Evolutionary conservation across 2,329 filamentous ascomycete species (phyloP).

Genomic region (Aureobasidium sp.): DNA sequence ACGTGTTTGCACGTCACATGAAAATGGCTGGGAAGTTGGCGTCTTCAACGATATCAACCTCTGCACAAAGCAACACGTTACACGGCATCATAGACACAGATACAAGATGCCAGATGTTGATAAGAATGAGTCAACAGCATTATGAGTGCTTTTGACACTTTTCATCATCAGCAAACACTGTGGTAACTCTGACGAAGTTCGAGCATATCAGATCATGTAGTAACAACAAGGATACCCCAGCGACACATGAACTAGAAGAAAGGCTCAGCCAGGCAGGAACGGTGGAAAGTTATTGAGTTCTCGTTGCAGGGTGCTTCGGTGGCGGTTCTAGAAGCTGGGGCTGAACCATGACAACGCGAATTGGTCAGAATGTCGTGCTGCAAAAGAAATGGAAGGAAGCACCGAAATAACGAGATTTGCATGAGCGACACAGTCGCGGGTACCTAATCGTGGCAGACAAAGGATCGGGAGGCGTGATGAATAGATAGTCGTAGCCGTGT

Average conservation of each 20-base stretch:
- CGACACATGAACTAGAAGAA: neutral
- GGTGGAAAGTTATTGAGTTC: neutral
- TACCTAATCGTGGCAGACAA: neutral
- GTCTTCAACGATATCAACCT: neutral
- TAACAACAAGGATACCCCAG: neutral
- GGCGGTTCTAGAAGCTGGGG: neutral
- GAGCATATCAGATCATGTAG: neutral
- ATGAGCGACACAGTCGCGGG: neutral
- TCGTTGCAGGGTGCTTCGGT: neutral
- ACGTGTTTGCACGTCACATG: slow-evolving; percentile 13
- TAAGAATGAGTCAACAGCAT: neutral
- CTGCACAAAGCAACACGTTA: neutral
- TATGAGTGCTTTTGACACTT: neutral
- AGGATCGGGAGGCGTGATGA: neutral
- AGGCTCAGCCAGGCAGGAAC: neutral
- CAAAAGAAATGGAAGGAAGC: neutral
- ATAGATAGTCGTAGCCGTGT: neutral
- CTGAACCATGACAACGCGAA: neutral
- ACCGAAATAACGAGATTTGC: neutral
- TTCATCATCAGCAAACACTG: neutral
- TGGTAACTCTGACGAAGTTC: too few species aligned
- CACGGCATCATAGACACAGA: neutral
- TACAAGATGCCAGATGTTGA: neutral
- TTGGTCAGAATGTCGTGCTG: neutral
- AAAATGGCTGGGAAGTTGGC: neutral